Evolutionary conservation across 805 yeast genomes (phyloP).

Genomic region (Candida parachauliodes): DNA sequence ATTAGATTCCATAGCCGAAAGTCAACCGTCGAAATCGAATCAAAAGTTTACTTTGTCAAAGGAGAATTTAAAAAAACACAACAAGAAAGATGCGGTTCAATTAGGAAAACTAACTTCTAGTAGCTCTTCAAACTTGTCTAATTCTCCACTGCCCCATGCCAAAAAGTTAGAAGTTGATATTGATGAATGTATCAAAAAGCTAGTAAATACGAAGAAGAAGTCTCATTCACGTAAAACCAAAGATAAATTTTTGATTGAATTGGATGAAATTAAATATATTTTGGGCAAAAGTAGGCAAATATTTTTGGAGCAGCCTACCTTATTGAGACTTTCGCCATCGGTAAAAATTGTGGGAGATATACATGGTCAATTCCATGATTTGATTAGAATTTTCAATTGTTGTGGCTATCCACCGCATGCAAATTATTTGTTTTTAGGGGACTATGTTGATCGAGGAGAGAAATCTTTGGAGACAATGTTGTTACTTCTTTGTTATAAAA

Average conservation of each 20-base stretch:
- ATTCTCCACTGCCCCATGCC: constrained; percentile 13
- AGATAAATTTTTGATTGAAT: constrained; percentile 48
- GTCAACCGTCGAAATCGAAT: constrained; percentile 24
- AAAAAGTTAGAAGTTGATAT: constrained; percentile 40
- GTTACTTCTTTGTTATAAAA: constrained; percentile 49
- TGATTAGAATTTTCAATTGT: constrained; percentile 51
- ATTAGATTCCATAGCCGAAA: constrained; percentile 31
- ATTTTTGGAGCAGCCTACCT: constrained; percentile 60
- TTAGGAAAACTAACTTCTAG: constrained; percentile 11
- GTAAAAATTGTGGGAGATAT: constrained; percentile 83
- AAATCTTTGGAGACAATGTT: constrained; percentile 55
- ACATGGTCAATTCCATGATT: constrained; percentile 63
- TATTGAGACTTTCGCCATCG: constrained; percentile 67
- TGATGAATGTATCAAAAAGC: constrained; percentile 59
- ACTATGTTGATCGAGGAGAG: constrained; percentile 58
- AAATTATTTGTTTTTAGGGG: constrained; percentile 55
- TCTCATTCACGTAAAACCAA: constrained; percentile 29
- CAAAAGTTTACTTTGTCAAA: constrained; percentile 12
- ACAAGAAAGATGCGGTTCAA: constrained; percentile 4
- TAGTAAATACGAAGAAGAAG: constrained; percentile 30
- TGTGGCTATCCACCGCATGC: constrained; percentile 60
- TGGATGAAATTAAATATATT: constrained; percentile 53
- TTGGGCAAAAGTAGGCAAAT: constrained; percentile 58
- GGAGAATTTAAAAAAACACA: constrained; percentile 9
- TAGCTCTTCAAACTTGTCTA: constrained; percentile 11